phyloP scores from a whole-genome alignment of 495 filamentous ascomycete genomes.

The Thermochaetoides thermophila region DNA sequence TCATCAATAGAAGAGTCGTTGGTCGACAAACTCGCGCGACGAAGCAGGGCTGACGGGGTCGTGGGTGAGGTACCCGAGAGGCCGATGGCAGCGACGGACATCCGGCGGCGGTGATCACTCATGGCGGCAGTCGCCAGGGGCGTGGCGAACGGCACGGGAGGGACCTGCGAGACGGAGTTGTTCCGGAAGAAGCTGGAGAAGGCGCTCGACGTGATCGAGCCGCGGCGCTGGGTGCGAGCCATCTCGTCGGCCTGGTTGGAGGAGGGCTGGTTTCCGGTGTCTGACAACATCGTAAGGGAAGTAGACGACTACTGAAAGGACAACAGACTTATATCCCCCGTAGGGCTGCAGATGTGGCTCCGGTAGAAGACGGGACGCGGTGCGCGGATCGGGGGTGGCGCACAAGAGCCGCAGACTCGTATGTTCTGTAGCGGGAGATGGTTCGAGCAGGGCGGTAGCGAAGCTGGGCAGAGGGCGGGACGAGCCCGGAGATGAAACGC shows the following conservation, averaged over 20 bases:
- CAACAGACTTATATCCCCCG: constrained; percentile 8
- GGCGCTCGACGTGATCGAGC: constrained; percentile 39
- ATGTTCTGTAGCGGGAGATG: constrained; percentile 14
- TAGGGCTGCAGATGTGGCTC: neutral
- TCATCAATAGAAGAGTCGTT: constrained; percentile 73
- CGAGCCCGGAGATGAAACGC: constrained; percentile 15
- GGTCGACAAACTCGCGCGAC: constrained; percentile 63
- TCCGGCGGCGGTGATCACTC: constrained; percentile 62
- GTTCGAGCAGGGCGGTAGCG: constrained; percentile 17
- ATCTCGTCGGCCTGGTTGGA: constrained; percentile 19
- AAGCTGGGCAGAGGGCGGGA: constrained; percentile 1
- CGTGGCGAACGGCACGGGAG: constrained; percentile 37
- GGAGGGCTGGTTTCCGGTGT: constrained; percentile 21
- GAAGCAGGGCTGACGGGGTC: constrained; percentile 37
- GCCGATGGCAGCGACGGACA: constrained; percentile 77
- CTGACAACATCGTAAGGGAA: constrained; percentile 22
- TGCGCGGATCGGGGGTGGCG: constrained; percentile 1
- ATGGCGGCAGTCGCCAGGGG: constrained; percentile 52
- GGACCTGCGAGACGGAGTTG: constrained; percentile 28
- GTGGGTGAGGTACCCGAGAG: constrained; percentile 64
- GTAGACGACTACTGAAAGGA: no score
- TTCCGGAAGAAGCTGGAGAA: constrained; percentile 41
- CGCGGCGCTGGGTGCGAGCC: constrained; percentile 34
- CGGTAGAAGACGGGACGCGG: neutral
- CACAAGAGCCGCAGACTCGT: constrained; percentile 9